Base-by-base conservation (phyloP, 768 basidiomycete species). In the Panaeolus cyanescens region DNA sequence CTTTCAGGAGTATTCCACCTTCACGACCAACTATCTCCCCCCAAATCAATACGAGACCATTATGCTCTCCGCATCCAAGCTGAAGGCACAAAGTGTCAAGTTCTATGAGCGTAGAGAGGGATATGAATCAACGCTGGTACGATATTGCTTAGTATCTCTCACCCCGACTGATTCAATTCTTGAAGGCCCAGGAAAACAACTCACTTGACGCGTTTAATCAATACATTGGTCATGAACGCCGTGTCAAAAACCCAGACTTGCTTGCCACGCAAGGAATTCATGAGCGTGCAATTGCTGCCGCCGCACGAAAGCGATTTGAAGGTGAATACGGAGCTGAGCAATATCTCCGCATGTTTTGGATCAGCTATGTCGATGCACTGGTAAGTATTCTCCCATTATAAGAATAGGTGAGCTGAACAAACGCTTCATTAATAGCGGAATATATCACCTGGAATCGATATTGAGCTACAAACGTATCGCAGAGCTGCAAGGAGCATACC, bases 1-100 rank as follows among this genome's bases (percentile, higher is more conserved):
- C 0, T 88, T 89, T 59, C 88, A 93, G 67, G 80, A 85, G 2
- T 99, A 96, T 71, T 97, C 96, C 0, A 84, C 89, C 0, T 97
- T 98, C 76, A 93, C 93, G 15, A 93, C 94, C 0, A 83, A 85
- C 58, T 83, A 91, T 72, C 85, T 88, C 66, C 85, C 90, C 13
- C 79, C 88, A 0, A 75, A 82, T n/a, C 83, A 89, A 40, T 99
- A 99, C 70, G 95, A 96, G 68, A 66, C 78, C 0, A 74, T 89
- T 6, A 84, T 98, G 25, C 82, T 96, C 17, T 73, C 84, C 0
- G 95, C 94, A 2, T 93, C 93, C 15, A 90, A 91, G 72, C 72
- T 85, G 32, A 86, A 89, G 15, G 77, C 83, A 7, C 80, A 80
- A 42, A 85, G 88, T 1, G 79, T 82, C 55, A 87, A 85, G 56